Base-by-base conservation (phyloP, 768 basidiomycete genomes). In the Suillus decipiens region DNA sequence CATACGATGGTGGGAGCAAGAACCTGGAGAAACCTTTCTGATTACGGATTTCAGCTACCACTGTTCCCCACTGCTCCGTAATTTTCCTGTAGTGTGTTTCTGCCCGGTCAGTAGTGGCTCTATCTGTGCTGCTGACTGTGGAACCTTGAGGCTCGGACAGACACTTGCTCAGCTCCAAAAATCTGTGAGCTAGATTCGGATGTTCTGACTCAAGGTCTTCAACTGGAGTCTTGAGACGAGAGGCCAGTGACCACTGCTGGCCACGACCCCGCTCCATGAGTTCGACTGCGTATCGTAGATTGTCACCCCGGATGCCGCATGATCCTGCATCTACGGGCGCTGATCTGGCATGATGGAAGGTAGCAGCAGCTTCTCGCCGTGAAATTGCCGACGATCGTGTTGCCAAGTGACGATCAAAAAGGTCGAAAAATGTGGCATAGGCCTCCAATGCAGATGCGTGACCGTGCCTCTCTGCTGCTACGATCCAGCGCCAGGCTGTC, bases 221-320 rank as follows among this genome's bases (percentile, higher is more conserved):
- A 1, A 28, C 2, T 28, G 28, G 28, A 28, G 28, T 36, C 36
- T 10, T 36, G 9, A 36, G 36, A 0, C 36, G 36, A 10, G 36
- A 36, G 36, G 36, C 36, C 9, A 36, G 11, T 1, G 10, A 36
- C 36, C 36, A 36, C 9, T 36, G 36, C 11, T 36, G 36, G 2
- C 36, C 36, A 36, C 36, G 36, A 11, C 36, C 36, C 36, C 11
- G 36, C 9, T 36, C 36, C 36, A 36, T 10, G 14, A 72, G 70
- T 63, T 73, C 70, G 3, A 74, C 22, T 1, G 73, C 72, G 14
- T 47, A 43, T 45, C 63, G 55, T 15, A 24, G 33, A 15, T 66
- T 48, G 17, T 45, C 39, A 2, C 24, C 19, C 15, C 15, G 42
- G 56, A 69, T 59, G 36, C 69, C 73, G 47, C 59, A 61, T 51